Evolutionary conservation across 139 green algal genomes (phyloP).

Genomic region (Micractinium sp.): DNA sequence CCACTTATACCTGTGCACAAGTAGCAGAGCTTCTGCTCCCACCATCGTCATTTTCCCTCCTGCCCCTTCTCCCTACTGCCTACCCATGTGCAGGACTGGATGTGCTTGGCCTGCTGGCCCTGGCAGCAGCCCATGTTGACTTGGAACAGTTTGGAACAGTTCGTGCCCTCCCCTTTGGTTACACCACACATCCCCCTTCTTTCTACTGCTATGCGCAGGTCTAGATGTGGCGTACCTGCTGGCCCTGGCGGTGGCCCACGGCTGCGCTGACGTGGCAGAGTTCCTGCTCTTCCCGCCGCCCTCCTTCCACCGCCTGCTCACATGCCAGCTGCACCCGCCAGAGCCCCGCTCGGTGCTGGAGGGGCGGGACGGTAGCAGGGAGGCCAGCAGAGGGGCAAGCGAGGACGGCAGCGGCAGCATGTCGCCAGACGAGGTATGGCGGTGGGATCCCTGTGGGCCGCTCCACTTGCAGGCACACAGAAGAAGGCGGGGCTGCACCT

Average conservation of each 20-base stretch:
- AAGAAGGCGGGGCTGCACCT: too few species aligned
- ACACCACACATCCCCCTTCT: background rate
- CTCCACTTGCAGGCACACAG: too few species aligned
- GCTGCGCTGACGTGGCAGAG: background rate
- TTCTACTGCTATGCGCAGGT: background rate
- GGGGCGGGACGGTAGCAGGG: background rate
- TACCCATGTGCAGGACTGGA: too few species aligned
- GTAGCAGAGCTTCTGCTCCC: background rate
- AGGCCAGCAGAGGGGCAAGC: background rate
- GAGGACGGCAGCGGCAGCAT: background rate
- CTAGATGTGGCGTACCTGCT: background rate
- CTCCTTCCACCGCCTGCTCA: background rate
- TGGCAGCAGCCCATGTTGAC: too few species aligned
- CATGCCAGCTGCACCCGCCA: background rate
- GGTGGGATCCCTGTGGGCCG: too few species aligned
- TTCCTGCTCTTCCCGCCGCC: background rate
- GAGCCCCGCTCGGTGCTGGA: constrained; percentile 19
- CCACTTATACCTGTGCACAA: too few species aligned
- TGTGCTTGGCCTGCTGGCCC: too few species aligned
- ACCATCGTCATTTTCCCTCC: too few species aligned
- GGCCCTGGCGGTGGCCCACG: background rate
- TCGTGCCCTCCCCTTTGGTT: background rate
- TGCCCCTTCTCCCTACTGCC: too few species aligned
- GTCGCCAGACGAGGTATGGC: too few species aligned
- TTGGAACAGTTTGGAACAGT: too few species aligned